These are phyloP conservation scores for Urostyla sp. DNA, from an alignment of 73 alveolate species.

Conservation along the genomic window DNA sequence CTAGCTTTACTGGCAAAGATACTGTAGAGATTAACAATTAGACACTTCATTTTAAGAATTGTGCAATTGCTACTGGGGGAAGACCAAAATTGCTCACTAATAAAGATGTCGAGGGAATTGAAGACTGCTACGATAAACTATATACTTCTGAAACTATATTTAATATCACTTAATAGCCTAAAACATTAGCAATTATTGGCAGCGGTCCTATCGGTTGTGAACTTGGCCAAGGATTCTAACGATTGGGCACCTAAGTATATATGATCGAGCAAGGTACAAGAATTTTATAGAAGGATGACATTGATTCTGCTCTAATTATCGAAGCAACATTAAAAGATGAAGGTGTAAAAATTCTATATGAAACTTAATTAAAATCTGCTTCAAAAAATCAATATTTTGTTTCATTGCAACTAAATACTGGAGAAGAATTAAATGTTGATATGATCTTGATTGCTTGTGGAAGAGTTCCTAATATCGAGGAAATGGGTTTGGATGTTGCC, in stretches of 20 bases:
- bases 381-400: background rate
- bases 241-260: conserved; percentile 70
- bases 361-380: background rate
- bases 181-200: conserved; percentile 62
- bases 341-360: conserved; percentile 41
- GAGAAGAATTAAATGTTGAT: conserved; percentile 50
- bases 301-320: conserved; percentile 63
- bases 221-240: conserved; percentile 76
- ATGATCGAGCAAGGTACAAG: conserved; percentile 42
- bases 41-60: conserved; percentile 22
- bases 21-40: conserved; percentile 51
- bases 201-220: conserved; percentile 86
- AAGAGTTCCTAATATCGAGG: conserved; percentile 67
- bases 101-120: conserved; percentile 54
- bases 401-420: background rate
- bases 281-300: conserved; percentile 68
- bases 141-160: conserved; percentile 77
- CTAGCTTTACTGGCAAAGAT: conserved; percentile 44
- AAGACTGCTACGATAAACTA: too few species aligned
- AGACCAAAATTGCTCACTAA: conserved; percentile 59
- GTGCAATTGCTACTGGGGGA: conserved; percentile 75
- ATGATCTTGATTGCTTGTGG: conserved; percentile 57
- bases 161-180: conserved; percentile 74
- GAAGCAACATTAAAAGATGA: conserved; percentile 27
- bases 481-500: conserved; percentile 64